Base-by-base conservation (phyloP, 352 stramenopile genomes). In the Globisporangium echinulatum region DNA sequence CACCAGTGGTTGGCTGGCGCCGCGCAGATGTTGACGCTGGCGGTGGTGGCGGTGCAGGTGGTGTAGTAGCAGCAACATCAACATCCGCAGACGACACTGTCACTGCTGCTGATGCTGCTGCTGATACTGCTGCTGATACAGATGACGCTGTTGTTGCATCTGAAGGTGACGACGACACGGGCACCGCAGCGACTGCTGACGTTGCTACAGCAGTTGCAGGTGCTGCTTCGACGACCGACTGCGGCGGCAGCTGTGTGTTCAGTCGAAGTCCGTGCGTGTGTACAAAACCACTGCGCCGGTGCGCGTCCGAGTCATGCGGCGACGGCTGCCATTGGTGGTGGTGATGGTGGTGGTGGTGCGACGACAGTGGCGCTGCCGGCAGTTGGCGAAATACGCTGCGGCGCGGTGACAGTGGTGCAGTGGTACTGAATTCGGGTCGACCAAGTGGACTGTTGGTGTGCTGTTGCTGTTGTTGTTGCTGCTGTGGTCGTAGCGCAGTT, bases 351-450 rank as follows among this genome's bases (percentile, higher is more conserved):
- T 33, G 25, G 25, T 33, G 25, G 25, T 43, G 5, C 25, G 25
- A 25, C 0, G 36, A 4, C 58, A 53, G 25, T 9, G 46, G 50
- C 11, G 42, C 11, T 10, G 8, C 44, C 5, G 63, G 25, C 17
- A 48, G 11, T 48, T 7, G 43, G 6, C 59, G 67, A 11, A 71
- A 63, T 33, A 64, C 55, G 13, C 59, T 58, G 13, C 67, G 52
- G n/a, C 56, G 63, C 5, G 67, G 67, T 13, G 67, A 71, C 7
- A 37, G 37, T 15, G 52, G 59, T 11, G 54, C 44, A 1, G 39
- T 14, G 17, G 33, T 57, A n/a, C 49, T 49, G 14, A 62, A 49
- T n/a, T 64, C 59, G 48, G 58, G 48, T 4, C 49, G 36, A 14
- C 25, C 52, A 42, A 55, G 38, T 19, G 33, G 40, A 15, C 39